A percentile compares a stretch with the other conserved stretches of the same genome.
Evolutionary conservation across 176 grass and related monocot genomes (phyloP).

Genomic region (Poa annua): DNA sequence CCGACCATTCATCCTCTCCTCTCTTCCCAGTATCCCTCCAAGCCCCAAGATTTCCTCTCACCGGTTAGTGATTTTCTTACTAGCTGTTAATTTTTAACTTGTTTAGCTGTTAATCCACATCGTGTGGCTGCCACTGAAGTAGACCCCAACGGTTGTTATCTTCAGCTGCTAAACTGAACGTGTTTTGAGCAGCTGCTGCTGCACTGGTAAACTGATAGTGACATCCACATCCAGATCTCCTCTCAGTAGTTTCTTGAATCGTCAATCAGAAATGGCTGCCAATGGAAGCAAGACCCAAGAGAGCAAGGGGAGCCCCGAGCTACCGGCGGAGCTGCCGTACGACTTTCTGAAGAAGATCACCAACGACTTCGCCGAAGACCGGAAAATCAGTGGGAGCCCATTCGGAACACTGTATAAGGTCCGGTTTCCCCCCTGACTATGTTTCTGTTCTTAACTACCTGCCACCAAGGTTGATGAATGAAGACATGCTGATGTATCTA

Average conservation of each 20-base stretch:
- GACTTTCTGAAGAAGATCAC: slow-evolving; percentile 31
- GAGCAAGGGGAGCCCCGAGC: not conserved
- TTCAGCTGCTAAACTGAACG: too few species aligned
- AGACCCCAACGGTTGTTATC: too few species aligned
- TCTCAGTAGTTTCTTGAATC: too few species aligned
- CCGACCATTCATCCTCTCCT: too few species aligned
- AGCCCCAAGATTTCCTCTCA: not conserved
- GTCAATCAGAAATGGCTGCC: too few species aligned
- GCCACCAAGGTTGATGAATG: not conserved
- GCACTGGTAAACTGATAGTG: too few species aligned
- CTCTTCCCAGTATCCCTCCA: not conserved
- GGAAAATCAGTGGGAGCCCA: slow-evolving; percentile 32
- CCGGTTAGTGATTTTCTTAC: too few species aligned
- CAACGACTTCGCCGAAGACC: not conserved
- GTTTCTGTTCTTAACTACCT: not conserved
- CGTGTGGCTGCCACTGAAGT: not conserved
- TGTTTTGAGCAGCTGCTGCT: too few species aligned
- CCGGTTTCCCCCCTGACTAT: not conserved
- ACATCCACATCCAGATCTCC: too few species aligned
- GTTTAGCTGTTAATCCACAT: not conserved
- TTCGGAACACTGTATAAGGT: slow-evolving; percentile 48
- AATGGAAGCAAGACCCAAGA: not conserved
- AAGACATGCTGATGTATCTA: not conserved
- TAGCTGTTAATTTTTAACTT: not conserved
- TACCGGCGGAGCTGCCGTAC: slow-evolving; percentile 24